These are phyloP conservation scores for Brassica incana DNA, from an alignment of 345 rosid genomes.

Conservation along the genomic window DNA sequence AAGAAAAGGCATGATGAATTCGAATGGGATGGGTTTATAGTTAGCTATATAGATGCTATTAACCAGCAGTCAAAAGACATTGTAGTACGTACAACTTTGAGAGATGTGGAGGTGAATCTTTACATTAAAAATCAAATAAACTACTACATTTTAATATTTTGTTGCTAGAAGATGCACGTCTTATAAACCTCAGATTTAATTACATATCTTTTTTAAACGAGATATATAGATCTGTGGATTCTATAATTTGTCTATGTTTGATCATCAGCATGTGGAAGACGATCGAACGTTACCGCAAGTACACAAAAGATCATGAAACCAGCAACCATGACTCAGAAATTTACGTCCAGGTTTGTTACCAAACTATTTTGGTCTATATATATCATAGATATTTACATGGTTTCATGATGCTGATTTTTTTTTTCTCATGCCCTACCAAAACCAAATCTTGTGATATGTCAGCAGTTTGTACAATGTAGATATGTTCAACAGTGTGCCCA, in stretches of 20 bases:
- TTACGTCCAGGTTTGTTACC: conserved; percentile 43
- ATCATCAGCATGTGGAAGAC: conserved; percentile 50
- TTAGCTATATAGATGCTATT: conserved; percentile 24
- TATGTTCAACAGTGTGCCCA: neutral
- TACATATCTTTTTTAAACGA: neutral
- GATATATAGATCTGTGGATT: neutral
- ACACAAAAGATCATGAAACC: conserved; percentile 38
- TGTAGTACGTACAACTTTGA: conserved; percentile 21
- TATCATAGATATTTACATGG: conserved; percentile 15
- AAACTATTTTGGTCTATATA: neutral
- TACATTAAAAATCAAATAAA: neutral
- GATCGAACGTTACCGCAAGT: conserved; percentile 50
- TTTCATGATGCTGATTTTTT: conserved; percentile 2
- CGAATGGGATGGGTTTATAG: conserved; percentile 25
- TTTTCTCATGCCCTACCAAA: conserved; percentile 8
- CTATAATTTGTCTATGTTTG: conserved; percentile 1
- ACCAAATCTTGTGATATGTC: conserved; percentile 7
- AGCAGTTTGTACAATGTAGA: neutral
- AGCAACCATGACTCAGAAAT: conserved; percentile 31
- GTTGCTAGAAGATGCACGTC: neutral
- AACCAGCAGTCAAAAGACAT: conserved; percentile 15
- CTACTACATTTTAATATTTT: neutral
- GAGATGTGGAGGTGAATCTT: conserved; percentile 2
- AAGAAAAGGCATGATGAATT: conserved; percentile 4
- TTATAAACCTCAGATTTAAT: neutral